Evolutionary conservation across 2,329 filamentous ascomycete species (phyloP).

Genomic region (Gliomastix tumulicola): DNA sequence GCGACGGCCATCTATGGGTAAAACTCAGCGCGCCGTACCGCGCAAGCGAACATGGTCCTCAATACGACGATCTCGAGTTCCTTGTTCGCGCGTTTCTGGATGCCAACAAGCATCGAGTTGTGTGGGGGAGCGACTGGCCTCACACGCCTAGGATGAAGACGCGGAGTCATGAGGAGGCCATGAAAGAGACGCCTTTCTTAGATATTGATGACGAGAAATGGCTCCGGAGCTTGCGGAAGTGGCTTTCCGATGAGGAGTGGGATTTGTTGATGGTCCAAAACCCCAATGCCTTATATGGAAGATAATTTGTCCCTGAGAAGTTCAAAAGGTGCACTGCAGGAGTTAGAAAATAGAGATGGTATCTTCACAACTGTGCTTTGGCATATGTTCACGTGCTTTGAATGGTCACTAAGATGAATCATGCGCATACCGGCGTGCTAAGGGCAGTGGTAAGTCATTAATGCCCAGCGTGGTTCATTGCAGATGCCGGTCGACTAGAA

Average conservation of each 20-base stretch:
- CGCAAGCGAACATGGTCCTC: slow-evolving; percentile 17
- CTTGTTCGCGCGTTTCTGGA: slow-evolving; percentile 20
- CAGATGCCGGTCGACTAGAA: too few species aligned
- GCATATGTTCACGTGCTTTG: too few species aligned
- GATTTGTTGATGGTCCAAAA: slow-evolving; percentile 8
- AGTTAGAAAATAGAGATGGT: too few species aligned
- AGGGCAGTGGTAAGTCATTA: too few species aligned
- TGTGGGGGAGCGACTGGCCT: slow-evolving; percentile 32
- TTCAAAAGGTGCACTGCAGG: too few species aligned
- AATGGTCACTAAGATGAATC: too few species aligned
- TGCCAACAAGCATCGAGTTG: slow-evolving; percentile 19
- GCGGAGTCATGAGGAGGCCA: slow-evolving; percentile 20
- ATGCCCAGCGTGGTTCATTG: too few species aligned
- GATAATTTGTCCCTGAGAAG: too few species aligned
- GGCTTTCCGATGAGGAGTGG: slow-evolving; percentile 15
- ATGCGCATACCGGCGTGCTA: too few species aligned
- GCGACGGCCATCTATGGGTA: slow-evolving; percentile 21
- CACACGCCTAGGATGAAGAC: slow-evolving; percentile 28
- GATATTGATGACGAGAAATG: slow-evolving; percentile 14
- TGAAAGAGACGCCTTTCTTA: slow-evolving; percentile 18
- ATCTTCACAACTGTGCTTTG: too few species aligned
- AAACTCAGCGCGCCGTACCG: slow-evolving; percentile 30
- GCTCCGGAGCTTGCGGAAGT: slow-evolving; percentile 11
- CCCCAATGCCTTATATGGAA: background rate
- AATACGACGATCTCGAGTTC: slow-evolving; percentile 19